These are phyloP conservation scores for Trichoderma lentiforme DNA, from an alignment of 2,329 filamentous ascomycete genomes.

Conservation along the genomic window DNA sequence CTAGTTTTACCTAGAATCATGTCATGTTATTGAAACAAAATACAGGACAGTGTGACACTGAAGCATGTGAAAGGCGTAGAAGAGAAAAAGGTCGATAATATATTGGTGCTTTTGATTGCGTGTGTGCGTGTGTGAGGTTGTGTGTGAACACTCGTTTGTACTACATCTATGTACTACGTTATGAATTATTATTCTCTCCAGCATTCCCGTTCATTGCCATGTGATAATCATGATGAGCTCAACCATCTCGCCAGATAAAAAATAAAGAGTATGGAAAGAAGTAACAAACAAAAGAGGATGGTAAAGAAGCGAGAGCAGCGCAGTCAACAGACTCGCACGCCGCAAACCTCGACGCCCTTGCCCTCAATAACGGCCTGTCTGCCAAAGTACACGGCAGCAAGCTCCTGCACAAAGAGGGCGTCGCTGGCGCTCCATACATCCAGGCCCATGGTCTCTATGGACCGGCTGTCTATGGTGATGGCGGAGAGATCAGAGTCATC, in stretches of 20 bases:
- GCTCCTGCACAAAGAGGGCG: constrained; percentile 62
- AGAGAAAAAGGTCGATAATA: background rate
- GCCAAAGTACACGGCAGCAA: constrained; percentile 64
- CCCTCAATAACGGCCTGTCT: constrained; percentile 61
- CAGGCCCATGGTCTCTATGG: constrained; percentile 68
- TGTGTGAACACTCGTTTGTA: constrained; percentile 9
- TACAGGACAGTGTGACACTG: background rate
- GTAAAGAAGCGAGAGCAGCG: background rate
- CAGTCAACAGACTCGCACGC: constrained; percentile 61
- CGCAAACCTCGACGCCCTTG: constrained; percentile 71
- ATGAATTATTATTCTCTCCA: background rate
- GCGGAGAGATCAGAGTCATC: constrained; percentile 37
- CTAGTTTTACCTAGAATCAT: constrained; percentile 4
- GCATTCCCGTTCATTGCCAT: background rate
- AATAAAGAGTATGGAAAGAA: background rate
- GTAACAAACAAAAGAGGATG: background rate
- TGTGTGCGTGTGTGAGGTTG: background rate
- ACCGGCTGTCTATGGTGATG: constrained; percentile 59
- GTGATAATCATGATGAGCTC: background rate
- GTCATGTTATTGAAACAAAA: background rate
- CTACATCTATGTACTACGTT: constrained; percentile 8
- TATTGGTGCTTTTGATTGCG: background rate
- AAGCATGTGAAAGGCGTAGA: background rate
- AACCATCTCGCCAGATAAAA: background rate
- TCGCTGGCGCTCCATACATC: constrained; percentile 74